Evolutionary conservation across 352 stramenopile genomes (phyloP).

Genomic region (Pythium apleroticum): DNA sequence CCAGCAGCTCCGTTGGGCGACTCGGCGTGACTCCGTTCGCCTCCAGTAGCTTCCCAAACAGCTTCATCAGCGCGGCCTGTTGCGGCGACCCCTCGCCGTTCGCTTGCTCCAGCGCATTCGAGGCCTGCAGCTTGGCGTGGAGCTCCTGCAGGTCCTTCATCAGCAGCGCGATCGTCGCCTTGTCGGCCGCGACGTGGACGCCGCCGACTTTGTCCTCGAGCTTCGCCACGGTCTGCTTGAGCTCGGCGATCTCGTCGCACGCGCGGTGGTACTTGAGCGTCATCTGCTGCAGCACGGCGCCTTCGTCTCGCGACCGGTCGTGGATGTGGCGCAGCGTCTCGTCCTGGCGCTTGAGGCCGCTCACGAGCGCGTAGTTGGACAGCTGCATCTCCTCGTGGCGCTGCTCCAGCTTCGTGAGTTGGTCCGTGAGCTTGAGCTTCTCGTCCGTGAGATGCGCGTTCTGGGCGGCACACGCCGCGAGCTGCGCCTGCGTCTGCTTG

Average conservation of each 20-base stretch:
- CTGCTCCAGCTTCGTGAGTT: slow-evolving; percentile 31
- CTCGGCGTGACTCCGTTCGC: slow-evolving; percentile 31
- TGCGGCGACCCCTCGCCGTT: not conserved
- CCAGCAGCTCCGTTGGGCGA: slow-evolving; percentile 32
- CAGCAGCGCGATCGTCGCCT: slow-evolving; percentile 60
- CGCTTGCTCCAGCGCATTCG: not conserved
- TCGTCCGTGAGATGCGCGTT: slow-evolving; percentile 36
- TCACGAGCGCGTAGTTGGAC: slow-evolving; percentile 57
- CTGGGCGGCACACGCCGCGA: slow-evolving; percentile 52
- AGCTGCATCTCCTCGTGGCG: slow-evolving; percentile 45
- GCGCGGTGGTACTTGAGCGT: slow-evolving; percentile 64
- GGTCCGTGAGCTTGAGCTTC: slow-evolving; percentile 30
- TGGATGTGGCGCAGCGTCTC: slow-evolving; percentile 65
- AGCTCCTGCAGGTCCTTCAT: slow-evolving; percentile 60
- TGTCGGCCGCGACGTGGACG: slow-evolving; percentile 63
- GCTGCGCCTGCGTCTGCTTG: slow-evolving; percentile 49
- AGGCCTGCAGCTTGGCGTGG: slow-evolving; percentile 20
- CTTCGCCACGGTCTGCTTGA: slow-evolving; percentile 62
- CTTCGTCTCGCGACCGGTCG: slow-evolving; percentile 55
- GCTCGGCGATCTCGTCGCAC: slow-evolving; percentile 69
- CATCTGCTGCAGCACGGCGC: slow-evolving; percentile 46
- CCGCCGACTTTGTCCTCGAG: slow-evolving; percentile 73
- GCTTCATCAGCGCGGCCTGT: slow-evolving; percentile 29
- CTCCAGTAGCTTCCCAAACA: slow-evolving; percentile 36
- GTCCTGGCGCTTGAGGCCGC: slow-evolving; percentile 71